Percentiles rank a stretch among this genome's conserved stretches.
phyloP scores from a whole-genome alignment of 2,329 filamentous ascomycete species.

The Nectriaceae sp. region DNA sequence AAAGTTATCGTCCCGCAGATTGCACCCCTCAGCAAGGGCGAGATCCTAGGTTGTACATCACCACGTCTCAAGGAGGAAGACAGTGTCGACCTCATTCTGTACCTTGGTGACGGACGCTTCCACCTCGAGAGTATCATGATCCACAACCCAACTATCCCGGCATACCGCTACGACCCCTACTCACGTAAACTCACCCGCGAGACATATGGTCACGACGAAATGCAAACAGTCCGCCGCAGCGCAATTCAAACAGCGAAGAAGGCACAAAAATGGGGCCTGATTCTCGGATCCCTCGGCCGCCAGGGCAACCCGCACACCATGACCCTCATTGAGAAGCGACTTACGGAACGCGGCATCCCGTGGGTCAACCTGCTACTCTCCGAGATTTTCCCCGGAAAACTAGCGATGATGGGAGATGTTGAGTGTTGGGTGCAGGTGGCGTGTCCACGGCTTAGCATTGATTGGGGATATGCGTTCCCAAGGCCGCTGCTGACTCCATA shows the following conservation, averaged over 20 bases:
- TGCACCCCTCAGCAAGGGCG: slow-evolving; percentile 86
- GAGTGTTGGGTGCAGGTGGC: slow-evolving; percentile 99
- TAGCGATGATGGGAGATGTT: slow-evolving; percentile 90
- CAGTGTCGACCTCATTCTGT: slow-evolving; percentile 76
- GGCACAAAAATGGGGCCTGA: slow-evolving; percentile 91
- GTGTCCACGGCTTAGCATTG: slow-evolving; percentile 94
- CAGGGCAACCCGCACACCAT: slow-evolving; percentile 97
- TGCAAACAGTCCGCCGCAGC: slow-evolving; percentile 76
- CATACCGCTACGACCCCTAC: slow-evolving; percentile 97
- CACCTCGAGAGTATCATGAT: slow-evolving; percentile 99
- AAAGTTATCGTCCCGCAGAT: slow-evolving; percentile 88
- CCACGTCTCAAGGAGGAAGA: slow-evolving; percentile 64
- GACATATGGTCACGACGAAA: slow-evolving; percentile 87
- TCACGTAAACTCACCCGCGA: slow-evolving; percentile 89
- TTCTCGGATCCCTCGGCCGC: slow-evolving; percentile 86
- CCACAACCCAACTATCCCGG: slow-evolving; percentile 86
- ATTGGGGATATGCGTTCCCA: slow-evolving; percentile 97
- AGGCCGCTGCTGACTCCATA: slow-evolving; percentile 89
- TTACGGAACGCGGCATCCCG: slow-evolving; percentile 72
- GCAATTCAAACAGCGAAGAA: slow-evolving; percentile 76
- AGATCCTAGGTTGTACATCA: slow-evolving; percentile 96
- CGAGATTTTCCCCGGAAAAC: slow-evolving; percentile 95
- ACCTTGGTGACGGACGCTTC: slow-evolving; percentile 90
- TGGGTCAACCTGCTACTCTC: slow-evolving; percentile 85
- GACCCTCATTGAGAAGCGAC: slow-evolving; percentile 76